These are phyloP conservation scores for Sparassis latifolia DNA, from an alignment of 1,284 basidiomycete genomes.

Conservation along the genomic window DNA sequence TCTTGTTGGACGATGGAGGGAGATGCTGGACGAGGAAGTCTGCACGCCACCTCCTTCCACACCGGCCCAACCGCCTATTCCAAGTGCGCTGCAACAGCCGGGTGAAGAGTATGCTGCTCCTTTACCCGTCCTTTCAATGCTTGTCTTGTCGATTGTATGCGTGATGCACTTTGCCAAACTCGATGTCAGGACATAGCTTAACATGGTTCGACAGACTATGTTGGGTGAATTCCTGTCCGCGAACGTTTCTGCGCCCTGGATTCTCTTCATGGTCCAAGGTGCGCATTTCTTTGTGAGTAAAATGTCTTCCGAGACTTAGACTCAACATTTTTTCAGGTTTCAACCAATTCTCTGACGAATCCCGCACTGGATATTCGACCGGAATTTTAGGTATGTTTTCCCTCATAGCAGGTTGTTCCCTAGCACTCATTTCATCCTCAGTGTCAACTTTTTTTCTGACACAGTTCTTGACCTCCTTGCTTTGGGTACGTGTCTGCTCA, in stretches of 20 bases:
- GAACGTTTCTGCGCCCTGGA: constrained; percentile 84
- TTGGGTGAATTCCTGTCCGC: constrained; percentile 90
- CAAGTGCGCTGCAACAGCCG: constrained; percentile 60
- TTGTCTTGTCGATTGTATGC: constrained; percentile 85
- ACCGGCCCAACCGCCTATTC: constrained; percentile 59
- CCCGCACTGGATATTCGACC: constrained; percentile 80
- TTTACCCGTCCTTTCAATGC: constrained; percentile 82
- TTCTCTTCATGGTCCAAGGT: constrained; percentile 92
- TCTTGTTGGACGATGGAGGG: constrained; percentile 19
- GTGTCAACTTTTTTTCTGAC: constrained; percentile 79
- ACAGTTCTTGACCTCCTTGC: constrained; percentile 88
- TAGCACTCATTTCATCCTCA: neutral
- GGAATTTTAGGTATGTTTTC: constrained; percentile 60
- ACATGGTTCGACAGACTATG: constrained; percentile 57
- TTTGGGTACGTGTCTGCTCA: constrained; percentile 53
- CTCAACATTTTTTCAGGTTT: constrained; percentile 42
- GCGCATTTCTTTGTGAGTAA: constrained; percentile 14
- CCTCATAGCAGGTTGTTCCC: neutral
- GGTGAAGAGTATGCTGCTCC: constrained; percentile 69
- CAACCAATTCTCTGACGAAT: constrained; percentile 57
- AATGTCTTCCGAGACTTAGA: neutral
- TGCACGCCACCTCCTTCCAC: constrained; percentile 8
- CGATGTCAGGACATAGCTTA: neutral
- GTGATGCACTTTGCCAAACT: constrained; percentile 5
- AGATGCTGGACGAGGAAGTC: constrained; percentile 19